These are phyloP conservation scores for Entomortierella beljakovae DNA, from an alignment of 192 early-diverging fungal genomes.

Conservation along the genomic window DNA sequence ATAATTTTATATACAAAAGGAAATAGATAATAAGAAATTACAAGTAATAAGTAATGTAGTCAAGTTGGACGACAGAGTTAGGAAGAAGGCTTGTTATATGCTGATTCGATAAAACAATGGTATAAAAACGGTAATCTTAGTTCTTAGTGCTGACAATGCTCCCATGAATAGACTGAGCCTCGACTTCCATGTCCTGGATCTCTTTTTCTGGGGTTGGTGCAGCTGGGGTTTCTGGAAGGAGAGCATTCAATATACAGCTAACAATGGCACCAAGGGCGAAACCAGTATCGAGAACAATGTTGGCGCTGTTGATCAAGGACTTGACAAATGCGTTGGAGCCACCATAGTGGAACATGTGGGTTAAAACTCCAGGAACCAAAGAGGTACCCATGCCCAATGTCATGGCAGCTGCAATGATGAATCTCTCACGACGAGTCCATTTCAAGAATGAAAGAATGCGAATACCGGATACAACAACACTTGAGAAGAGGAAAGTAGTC, in stretches of 20 bases:
- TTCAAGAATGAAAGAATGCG: conserved; percentile 63
- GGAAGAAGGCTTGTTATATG: background rate
- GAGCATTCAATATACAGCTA: conserved; percentile 51
- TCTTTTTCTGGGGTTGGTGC: conserved; percentile 46
- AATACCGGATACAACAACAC: conserved; percentile 66
- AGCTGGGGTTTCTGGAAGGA: conserved; percentile 47
- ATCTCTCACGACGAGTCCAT: conserved; percentile 67
- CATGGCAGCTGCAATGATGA: conserved; percentile 61
- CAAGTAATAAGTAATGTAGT: background rate
- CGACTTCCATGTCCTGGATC: conserved; percentile 50
- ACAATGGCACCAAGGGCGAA: conserved; percentile 59
- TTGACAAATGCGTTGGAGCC: conserved; percentile 51
- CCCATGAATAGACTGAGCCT: conserved; percentile 47
- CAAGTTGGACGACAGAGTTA: background rate
- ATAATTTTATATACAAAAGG: background rate
- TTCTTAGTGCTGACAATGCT: conserved; percentile 35
- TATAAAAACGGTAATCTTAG: background rate
- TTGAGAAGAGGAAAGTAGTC: conserved; percentile 65
- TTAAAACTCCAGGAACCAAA: conserved; percentile 63
- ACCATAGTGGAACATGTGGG: conserved; percentile 59
- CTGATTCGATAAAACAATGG: background rate
- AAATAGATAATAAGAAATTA: too few relatives aligned
- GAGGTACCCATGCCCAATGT: conserved; percentile 62
- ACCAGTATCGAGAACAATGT: conserved; percentile 61
- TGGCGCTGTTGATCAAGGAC: conserved; percentile 58